Conservation (phyloP, 257 asterid genomes). For the Primulina huaijiensis region DNA sequence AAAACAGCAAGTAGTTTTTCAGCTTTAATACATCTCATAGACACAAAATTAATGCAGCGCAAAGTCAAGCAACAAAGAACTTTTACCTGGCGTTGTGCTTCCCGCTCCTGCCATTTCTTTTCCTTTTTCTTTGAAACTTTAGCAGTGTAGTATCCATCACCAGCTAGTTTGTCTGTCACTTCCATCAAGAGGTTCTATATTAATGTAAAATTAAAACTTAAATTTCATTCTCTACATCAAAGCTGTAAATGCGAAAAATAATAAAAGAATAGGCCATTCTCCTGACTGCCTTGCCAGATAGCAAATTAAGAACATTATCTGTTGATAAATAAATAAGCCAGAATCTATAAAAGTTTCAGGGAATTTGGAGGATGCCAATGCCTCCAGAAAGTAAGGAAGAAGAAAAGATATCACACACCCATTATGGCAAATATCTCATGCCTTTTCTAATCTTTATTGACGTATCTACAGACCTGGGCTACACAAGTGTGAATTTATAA, state of each 20-base stretch:
- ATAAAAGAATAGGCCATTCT: background rate
- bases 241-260: background rate
- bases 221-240: conserved; percentile 10
- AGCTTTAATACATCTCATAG: conserved; percentile 14
- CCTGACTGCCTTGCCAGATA: background rate
- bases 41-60: conserved; percentile 11
- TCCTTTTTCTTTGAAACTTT: conserved; percentile 73
- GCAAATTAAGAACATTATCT: conserved; percentile 1
- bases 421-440: background rate
- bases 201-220: conserved; percentile 19
- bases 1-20: background rate
- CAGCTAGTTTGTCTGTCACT: conserved; percentile 83
- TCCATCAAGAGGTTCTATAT: conserved; percentile 57
- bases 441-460: background rate
- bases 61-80: conserved; percentile 3
- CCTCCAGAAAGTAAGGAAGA: background rate
- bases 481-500: background rate
- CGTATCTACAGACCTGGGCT: background rate
- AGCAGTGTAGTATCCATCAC: conserved; percentile 54
- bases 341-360: background rate
- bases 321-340: background rate
- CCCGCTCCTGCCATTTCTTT: conserved; percentile 89
- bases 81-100: conserved; percentile 82
- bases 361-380: background rate
- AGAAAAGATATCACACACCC: too few species aligned